Base-by-base conservation (phyloP, 2,329 filamentous ascomycete genomes). In the Botrytis deweyae region DNA sequence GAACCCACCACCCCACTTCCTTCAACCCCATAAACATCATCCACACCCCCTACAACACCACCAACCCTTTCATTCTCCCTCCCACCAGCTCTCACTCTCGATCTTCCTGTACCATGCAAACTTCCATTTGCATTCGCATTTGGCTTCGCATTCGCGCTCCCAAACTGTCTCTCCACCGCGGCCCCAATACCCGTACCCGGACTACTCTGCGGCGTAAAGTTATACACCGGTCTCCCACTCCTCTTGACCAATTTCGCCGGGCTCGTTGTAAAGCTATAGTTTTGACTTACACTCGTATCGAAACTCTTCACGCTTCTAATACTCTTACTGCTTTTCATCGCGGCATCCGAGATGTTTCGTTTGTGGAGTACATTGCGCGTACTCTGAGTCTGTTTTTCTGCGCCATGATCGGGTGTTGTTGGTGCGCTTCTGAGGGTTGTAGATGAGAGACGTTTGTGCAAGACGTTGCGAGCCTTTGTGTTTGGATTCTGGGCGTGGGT, bases 101-200 rank as follows among this genome's bases (percentile, higher is more conserved):
- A 42, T 62, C 61, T 61, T 61, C 40, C 61, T 33, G 33, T 40
- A 72, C 49, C 58, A 36, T 10, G 4, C 9, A 18, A 16, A 42
- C 16, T 29, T 10, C 62, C 38, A 42, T 44, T 29, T 2, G 10
- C 33, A 71, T 33, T 74, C n/a, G 62, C 61, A 69, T 38, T 38
- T 9, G 16, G 33, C 33, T 42, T 40, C 4, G 8, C 38, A 72
- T n/a, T 74, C 29, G 62, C 63, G 67, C 72, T 76, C 67, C 75
- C 81, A 74, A 82, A 82, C 69, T 83, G 80, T 75, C 77, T 79
- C 72, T 80, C 77, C 10, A 80, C 77, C 4, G 78, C 78, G 25
- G 76, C 79, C 4, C 64, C 78, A 42, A 81, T 46, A 2, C 72
- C 75, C 42, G 63, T 73, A 16, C 78, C 78, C 0, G 81, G 79